phyloP scores from a whole-genome alignment of 2,329 filamentous ascomycete species.

The Pestalotiopsis sp. region DNA sequence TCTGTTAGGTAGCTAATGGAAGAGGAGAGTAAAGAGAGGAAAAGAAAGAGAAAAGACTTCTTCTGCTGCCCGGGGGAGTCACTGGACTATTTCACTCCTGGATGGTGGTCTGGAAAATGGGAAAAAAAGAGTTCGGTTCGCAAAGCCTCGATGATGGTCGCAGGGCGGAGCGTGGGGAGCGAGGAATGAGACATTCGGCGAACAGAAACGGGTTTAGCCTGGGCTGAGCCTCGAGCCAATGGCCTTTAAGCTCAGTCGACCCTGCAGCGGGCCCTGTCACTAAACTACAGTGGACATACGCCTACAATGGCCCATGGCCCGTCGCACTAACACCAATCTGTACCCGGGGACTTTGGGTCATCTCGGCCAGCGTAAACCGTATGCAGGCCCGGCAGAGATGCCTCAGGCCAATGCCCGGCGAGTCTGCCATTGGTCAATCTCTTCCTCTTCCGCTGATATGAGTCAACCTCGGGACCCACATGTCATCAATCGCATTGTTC shows the following conservation, averaged over 20 bases:
- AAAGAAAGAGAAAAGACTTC: slow-evolving; percentile 18
- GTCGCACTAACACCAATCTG: slow-evolving; percentile 1
- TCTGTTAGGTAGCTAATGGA: not conserved
- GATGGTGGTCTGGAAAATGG: slow-evolving; percentile 16
- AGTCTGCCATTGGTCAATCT: slow-evolving; percentile 10
- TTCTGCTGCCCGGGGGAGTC: slow-evolving; percentile 28
- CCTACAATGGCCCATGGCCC: not conserved
- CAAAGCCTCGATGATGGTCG: slow-evolving; percentile 23
- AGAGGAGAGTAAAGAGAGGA: slow-evolving; percentile 17
- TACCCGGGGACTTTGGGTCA: not conserved
- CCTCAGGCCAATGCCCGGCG: slow-evolving; percentile 9
- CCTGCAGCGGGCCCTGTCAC: not conserved
- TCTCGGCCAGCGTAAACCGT: not conserved
- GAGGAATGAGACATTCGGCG: slow-evolving; percentile 11
- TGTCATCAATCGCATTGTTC: slow-evolving; percentile 1
- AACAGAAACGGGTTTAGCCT: slow-evolving; percentile 10
- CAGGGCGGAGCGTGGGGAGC: slow-evolving; percentile 10
- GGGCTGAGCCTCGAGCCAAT: slow-evolving; percentile 10
- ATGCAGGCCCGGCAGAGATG: slow-evolving; percentile 5
- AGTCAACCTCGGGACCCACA: slow-evolving; percentile 11
- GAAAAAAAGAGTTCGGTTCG: slow-evolving; percentile 11
- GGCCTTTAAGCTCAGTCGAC: not conserved
- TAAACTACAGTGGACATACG: not conserved
- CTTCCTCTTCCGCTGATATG: not conserved
- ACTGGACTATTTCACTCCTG: slow-evolving; percentile 33